Evolutionary conservation across 1,284 basidiomycete genomes (phyloP).

Genomic region (Thecaphora thlaspeos): DNA sequence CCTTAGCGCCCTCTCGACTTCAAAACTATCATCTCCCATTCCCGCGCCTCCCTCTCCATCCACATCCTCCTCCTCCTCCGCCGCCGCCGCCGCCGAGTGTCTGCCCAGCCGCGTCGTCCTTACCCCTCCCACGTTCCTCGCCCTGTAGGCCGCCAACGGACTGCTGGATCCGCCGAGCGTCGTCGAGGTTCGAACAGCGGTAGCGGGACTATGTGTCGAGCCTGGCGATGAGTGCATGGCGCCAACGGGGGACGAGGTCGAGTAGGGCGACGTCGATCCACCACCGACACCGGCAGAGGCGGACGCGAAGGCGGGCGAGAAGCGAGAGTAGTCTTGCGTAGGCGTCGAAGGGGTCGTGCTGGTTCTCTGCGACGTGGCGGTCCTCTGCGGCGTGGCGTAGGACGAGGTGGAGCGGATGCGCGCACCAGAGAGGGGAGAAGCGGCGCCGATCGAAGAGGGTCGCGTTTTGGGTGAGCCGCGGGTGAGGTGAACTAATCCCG

Average conservation of each 20-base stretch:
- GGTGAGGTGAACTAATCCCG: neutral
- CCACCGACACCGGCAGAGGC: conserved; percentile 1
- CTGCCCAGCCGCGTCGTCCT: neutral
- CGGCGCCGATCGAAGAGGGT: conserved; percentile 13
- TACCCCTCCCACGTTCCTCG: conserved; percentile 47
- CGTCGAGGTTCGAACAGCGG: neutral
- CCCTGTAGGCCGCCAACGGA: conserved; percentile 66
- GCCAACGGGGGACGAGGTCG: neutral
- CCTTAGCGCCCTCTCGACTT: conserved; percentile 24
- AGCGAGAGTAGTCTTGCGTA: conserved; percentile 22
- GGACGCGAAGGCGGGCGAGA: conserved; percentile 13
- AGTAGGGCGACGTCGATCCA: neutral
- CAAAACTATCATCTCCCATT: conserved; percentile 33
- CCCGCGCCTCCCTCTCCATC: conserved; percentile 61
- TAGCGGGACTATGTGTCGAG: too few species aligned
- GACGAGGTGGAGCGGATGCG: neutral
- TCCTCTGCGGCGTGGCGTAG: neutral
- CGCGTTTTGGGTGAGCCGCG: conserved; percentile 29
- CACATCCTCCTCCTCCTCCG: neutral
- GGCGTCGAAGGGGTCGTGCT: neutral
- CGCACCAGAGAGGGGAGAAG: conserved; percentile 16
- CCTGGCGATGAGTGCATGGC: too few species aligned
- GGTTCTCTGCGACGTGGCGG: too few species aligned
- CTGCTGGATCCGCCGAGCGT: conserved; percentile 66
- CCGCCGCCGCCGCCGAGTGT: neutral